These are phyloP conservation scores for Lactarius psammicola DNA, from an alignment of 768 basidiomycete genomes.

Conservation along the genomic window DNA sequence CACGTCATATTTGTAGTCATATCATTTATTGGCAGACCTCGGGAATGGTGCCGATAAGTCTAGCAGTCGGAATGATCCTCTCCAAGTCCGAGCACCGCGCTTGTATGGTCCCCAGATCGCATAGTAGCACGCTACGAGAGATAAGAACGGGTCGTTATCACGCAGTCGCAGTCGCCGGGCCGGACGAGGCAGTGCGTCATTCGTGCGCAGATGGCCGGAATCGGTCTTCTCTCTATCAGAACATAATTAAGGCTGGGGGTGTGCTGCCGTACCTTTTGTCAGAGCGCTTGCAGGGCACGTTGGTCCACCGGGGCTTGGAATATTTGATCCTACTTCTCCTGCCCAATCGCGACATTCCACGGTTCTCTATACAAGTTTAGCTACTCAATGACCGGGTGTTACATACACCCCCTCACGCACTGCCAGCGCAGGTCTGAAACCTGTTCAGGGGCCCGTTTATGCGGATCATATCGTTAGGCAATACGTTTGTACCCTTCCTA, in stretches of 20 bases:
- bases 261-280: background rate
- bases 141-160: background rate
- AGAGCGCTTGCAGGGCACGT: background rate
- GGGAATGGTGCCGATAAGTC: conserved; percentile 15
- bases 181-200: background rate
- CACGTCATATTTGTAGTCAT: conserved; percentile 10
- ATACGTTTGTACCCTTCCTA: no score
- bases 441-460: background rate
- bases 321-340: no score
- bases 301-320: background rate
- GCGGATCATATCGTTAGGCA: background rate
- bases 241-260: background rate
- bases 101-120: conserved; percentile 6
- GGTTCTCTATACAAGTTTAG: background rate
- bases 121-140: background rate
- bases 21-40: background rate
- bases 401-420: background rate
- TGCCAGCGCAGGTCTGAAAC: background rate
- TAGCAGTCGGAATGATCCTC: conserved; percentile 4
- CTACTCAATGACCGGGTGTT: background rate
- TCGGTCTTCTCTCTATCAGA: conserved; percentile 4
- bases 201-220: background rate
- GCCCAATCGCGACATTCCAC: conserved; percentile 5
- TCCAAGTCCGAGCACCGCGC: conserved; percentile 7
- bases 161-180: background rate